Conservation (phyloP, 768 basidiomycete genomes). For the Phanerochaete sordida region DNA sequence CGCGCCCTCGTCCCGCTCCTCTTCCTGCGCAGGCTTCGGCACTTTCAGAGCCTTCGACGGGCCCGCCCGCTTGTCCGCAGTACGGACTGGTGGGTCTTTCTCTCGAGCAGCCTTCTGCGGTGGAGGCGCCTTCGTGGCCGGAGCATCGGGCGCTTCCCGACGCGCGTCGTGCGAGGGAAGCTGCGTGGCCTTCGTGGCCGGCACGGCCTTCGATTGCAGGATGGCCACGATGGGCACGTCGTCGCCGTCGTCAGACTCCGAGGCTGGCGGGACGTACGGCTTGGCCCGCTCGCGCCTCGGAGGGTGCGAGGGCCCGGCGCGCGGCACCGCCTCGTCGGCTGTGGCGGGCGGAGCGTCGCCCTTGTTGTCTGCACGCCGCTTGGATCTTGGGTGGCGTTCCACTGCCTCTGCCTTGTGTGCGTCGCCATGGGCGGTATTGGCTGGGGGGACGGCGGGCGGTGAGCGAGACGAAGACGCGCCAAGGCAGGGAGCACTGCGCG, state of each 20-base stretch:
- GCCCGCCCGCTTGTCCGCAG: neutral
- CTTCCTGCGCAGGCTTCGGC: neutral
- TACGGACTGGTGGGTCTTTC: neutral
- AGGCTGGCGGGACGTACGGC: conserved; percentile 8
- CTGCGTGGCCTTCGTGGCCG: neutral
- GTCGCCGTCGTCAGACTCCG: conserved; percentile 9
- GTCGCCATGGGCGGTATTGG: too few relatives aligned
- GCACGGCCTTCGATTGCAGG: neutral
- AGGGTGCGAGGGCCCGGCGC: neutral
- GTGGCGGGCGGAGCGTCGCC: neutral
- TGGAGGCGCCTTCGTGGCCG: neutral
- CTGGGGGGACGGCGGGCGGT: too few relatives aligned
- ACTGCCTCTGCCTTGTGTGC: too few relatives aligned
- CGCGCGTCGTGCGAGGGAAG: neutral
- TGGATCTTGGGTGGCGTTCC: neutral
- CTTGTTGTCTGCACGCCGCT: neutral
- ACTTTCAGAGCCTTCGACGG: neutral
- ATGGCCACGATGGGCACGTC: neutral
- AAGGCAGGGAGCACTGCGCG: too few relatives aligned
- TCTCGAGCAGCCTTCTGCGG: neutral
- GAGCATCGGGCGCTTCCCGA: neutral
- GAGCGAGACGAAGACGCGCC: too few relatives aligned
- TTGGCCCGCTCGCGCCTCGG: conserved; percentile 3
- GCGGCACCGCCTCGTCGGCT: neutral
- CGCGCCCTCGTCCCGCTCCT: neutral